These are phyloP conservation scores for Coniochaeta hoffmannii DNA, from an alignment of 2,329 filamentous ascomycete species.

Conservation along the genomic window DNA sequence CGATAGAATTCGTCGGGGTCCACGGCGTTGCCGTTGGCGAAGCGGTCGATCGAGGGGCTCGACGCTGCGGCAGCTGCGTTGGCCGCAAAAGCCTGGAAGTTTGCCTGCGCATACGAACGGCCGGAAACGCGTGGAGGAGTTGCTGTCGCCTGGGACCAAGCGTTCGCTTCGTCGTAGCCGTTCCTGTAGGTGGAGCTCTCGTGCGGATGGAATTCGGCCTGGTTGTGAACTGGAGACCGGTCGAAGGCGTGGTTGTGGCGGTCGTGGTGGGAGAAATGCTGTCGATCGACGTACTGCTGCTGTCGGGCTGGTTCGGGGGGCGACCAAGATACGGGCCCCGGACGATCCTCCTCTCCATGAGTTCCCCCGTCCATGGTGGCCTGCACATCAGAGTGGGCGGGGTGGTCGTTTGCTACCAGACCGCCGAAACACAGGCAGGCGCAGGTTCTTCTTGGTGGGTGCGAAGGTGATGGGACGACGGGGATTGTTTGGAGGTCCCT, in stretches of 20 bases:
- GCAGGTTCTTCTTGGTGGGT: constrained; percentile 2
- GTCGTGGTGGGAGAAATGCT: constrained; percentile 19
- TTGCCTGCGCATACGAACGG: constrained; percentile 28
- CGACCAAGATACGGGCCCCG: constrained; percentile 22
- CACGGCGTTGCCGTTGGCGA: constrained; percentile 25
- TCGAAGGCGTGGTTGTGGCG: constrained; percentile 15
- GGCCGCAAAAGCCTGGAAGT: constrained; percentile 28
- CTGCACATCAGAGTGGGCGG: constrained; percentile 25
- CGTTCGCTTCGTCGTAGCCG: not conserved
- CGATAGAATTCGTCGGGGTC: constrained; percentile 51
- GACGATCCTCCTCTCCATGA: constrained; percentile 34
- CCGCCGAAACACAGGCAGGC: not conserved
- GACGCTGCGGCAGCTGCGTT: constrained; percentile 24
- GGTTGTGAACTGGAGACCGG: constrained; percentile 12
- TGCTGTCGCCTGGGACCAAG: not conserved
- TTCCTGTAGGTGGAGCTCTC: constrained; percentile 6
- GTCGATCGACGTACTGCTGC: constrained; percentile 15
- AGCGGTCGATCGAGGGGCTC: constrained; percentile 18
- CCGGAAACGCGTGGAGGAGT: constrained; percentile 12
- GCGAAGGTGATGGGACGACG: not conserved
- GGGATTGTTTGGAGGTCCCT: not conserved
- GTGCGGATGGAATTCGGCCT: constrained; percentile 17
- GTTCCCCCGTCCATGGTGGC: constrained; percentile 40
- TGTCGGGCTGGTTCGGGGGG: constrained; percentile 15
- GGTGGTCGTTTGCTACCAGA: constrained; percentile 2